Conservation (phyloP, 164 flowering plant genomes). For the Hamamelis virginiana region DNA sequence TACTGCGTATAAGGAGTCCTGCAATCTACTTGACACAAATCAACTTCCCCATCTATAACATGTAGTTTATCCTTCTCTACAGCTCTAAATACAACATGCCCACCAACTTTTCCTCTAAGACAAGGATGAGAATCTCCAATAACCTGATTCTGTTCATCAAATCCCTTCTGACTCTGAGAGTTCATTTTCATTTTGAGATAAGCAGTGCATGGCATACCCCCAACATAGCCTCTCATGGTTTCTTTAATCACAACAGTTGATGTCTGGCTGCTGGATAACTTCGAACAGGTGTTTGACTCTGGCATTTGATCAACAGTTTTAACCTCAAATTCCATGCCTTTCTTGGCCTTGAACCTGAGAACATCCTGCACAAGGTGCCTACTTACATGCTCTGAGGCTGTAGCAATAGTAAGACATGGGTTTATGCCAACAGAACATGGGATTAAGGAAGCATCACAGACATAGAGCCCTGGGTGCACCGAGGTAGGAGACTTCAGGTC, state of each 20-base stretch:
- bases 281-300: not conserved
- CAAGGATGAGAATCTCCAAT: conserved; percentile 23
- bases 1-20: conserved; percentile 57
- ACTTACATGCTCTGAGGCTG: conserved; percentile 53
- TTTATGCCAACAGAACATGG: conserved; percentile 40
- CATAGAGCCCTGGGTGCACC: conserved; percentile 36
- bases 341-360: conserved; percentile 24
- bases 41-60: conserved; percentile 54
- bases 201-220: conserved; percentile 60
- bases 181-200: conserved; percentile 49
- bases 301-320: conserved; percentile 8
- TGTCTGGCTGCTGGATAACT: not conserved
- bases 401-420: conserved; percentile 50
- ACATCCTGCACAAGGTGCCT: conserved; percentile 44
- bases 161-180: conserved; percentile 4
- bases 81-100: conserved; percentile 33
- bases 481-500: conserved; percentile 16
- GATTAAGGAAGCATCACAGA: conserved; percentile 43
- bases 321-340: not conserved
- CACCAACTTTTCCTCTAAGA: conserved; percentile 51
- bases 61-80: conserved; percentile 42
- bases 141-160: conserved; percentile 2
- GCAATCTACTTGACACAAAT: conserved; percentile 41
- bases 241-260: conserved; percentile 33
- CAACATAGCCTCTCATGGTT: conserved; percentile 50